Evolutionary conservation across 306 rosid species (phyloP), one percentile per base, ranked within the genome.

Genomic region (Malus sieversii): DNA sequence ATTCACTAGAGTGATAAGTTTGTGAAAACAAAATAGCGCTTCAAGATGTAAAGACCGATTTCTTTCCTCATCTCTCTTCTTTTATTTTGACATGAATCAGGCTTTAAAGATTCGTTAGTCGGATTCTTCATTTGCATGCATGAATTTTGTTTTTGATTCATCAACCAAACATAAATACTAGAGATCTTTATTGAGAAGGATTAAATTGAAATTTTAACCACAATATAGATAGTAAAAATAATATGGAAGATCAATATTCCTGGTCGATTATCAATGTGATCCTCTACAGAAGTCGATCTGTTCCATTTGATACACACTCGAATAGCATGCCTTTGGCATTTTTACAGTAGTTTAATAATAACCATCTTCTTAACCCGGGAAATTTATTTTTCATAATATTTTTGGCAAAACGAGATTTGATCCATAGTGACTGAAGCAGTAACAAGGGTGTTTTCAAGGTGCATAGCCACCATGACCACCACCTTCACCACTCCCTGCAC

Each of bases 381-480:
- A 60, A 60, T 60, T 60, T 60, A 60, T 60, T 60, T 60, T 60
- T 60, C 35, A 4, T 60, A 60, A 25, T 60, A 60, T 0, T 57
- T 60, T 60, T 22, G 66, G 66, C 25, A 25, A 60, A 60, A 25
- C 13, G 66, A 60, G 32, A 18, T 23, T 22, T 57, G 18, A 48
- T 9, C 27, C 61, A 3, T 46, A 46, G 18, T 48, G 60, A 44
- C 0, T 20, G 62, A n/a, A 38, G 53, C 52, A 60, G 15, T 11
- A 35, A 44, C 62, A 22, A 45, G 57, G 29, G 25, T 48, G 32
- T 16, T 68, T 66, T 82, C 82, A 88, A 30, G 90, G 93, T 40
- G 77, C 76, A 82, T 90, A 86, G 70, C 91, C 91, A 46, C 92
- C 97, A 51, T 85, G 81, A 14, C 93, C 89, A 4, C 88, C 93